These are phyloP conservation scores for Russula brevipes DNA, from an alignment of 768 basidiomycete species.

Conservation along the genomic window DNA sequence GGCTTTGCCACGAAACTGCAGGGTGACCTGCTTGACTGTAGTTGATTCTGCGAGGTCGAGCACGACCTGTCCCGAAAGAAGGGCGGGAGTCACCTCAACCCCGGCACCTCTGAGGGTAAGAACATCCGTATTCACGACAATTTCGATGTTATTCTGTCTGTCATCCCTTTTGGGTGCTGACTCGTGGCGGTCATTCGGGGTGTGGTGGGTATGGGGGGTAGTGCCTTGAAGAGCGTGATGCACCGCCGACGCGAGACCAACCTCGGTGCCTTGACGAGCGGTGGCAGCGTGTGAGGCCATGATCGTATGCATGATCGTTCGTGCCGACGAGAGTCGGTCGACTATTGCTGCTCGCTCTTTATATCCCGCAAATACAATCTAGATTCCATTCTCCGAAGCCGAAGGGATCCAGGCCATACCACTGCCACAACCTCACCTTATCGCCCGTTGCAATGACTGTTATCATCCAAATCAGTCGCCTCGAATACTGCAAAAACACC, in stretches of 20 bases:
- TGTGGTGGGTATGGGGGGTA: background rate
- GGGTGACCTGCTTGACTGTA: slow-evolving; percentile 75
- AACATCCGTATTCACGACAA: slow-evolving; percentile 65
- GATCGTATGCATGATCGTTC: too few relatives aligned
- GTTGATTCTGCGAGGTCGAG: slow-evolving; percentile 78
- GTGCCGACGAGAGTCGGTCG: background rate
- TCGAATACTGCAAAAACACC: background rate
- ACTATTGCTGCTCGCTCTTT: background rate
- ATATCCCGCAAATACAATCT: too few relatives aligned
- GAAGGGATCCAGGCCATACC: too few relatives aligned
- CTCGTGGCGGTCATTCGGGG: background rate
- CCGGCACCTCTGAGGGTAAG: slow-evolving; percentile 75
- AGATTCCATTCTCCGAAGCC: too few relatives aligned
- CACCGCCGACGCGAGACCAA: slow-evolving; percentile 16
- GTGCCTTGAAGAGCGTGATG: slow-evolving; percentile 14
- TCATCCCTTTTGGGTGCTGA: slow-evolving; percentile 37
- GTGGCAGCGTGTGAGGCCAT: background rate
- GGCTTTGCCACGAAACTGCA: slow-evolving; percentile 81
- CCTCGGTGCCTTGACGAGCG: background rate
- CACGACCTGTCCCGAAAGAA: slow-evolving; percentile 75
- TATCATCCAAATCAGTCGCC: background rate
- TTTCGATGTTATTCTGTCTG: slow-evolving; percentile 58
- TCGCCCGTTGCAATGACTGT: background rate
- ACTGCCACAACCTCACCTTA: background rate
- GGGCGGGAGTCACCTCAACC: slow-evolving; percentile 74